These are phyloP conservation scores for Quercus dentata DNA, from an alignment of 306 rosid genomes.

Conservation along the genomic window DNA sequence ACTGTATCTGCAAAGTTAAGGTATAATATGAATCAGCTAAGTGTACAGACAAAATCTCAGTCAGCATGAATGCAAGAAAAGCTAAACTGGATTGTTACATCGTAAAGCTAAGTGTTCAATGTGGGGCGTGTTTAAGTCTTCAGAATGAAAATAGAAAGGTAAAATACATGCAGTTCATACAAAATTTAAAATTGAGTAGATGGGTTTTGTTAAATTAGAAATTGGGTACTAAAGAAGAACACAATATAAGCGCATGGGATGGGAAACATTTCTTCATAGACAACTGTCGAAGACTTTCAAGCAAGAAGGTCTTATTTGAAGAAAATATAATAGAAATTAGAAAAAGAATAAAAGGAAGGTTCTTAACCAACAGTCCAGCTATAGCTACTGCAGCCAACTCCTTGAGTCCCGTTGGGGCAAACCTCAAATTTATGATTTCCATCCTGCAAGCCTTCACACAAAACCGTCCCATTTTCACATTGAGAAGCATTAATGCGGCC, in stretches of 20 bases:
- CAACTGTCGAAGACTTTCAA: neutral
- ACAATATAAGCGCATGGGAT: too few species aligned
- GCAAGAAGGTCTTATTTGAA: neutral
- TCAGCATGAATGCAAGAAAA: neutral
- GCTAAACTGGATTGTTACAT: neutral
- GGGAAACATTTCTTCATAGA: neutral
- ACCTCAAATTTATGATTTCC: conserved; percentile 66
- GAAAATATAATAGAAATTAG: neutral
- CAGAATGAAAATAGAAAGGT: too few species aligned
- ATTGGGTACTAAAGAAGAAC: neutral
- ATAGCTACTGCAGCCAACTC: conserved; percentile 56
- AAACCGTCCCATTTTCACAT: conserved; percentile 46
- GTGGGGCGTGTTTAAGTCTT: neutral
- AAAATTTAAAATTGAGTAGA: neutral
- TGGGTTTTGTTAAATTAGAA: neutral
- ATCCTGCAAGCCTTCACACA: conserved; percentile 54
- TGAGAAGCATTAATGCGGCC: conserved; percentile 16
- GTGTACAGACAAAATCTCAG: neutral
- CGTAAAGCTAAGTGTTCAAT: neutral
- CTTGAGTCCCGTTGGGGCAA: conserved; percentile 50
- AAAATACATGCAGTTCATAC: neutral
- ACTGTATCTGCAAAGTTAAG: conserved; percentile 59
- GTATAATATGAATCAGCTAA: neutral
- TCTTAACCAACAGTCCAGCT: conserved; percentile 82
- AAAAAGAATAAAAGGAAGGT: conserved; percentile 24